Conservation (phyloP, 768 basidiomycete genomes). For the Rhodotorula sphaerocarpa region DNA sequence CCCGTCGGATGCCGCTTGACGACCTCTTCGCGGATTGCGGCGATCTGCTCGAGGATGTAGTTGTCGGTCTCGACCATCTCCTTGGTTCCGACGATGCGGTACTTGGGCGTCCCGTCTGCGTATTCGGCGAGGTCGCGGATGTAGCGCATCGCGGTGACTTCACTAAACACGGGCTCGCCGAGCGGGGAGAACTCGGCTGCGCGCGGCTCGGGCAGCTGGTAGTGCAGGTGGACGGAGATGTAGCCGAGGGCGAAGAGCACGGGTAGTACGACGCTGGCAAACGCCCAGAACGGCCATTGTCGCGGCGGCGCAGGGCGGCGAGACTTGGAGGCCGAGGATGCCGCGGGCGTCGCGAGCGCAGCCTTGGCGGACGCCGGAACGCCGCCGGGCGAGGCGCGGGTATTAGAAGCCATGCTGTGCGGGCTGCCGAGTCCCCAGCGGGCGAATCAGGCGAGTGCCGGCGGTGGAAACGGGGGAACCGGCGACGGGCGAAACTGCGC, state of each 20-base stretch:
- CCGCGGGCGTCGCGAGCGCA: background rate
- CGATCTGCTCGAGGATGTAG: conserved; percentile 67
- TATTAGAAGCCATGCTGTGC: too few species aligned
- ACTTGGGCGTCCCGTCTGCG: conserved; percentile 65
- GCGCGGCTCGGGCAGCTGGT: conserved; percentile 21
- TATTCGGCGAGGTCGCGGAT: conserved; percentile 38
- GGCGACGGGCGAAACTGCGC: too few species aligned
- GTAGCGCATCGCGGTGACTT: conserved; percentile 31
- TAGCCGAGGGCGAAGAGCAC: conserved; percentile 17
- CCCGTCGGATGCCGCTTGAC: conserved; percentile 45
- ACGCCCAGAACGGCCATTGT: conserved; percentile 2
- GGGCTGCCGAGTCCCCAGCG: too few species aligned
- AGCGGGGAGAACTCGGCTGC: background rate
- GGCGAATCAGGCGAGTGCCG: too few species aligned
- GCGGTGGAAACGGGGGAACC: too few species aligned
- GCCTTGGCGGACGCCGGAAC: background rate
- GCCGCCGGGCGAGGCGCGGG: too few species aligned
- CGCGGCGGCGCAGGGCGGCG: background rate
- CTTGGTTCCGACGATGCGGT: conserved; percentile 73
- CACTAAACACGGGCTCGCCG: conserved; percentile 32
- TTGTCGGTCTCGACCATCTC: conserved; percentile 78
- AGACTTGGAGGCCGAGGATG: background rate
- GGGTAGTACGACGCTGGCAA: conserved; percentile 15
- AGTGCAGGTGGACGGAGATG: conserved; percentile 25
- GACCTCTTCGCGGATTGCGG: conserved; percentile 57